Evolutionary conservation across 1,284 basidiomycete species (phyloP), one percentile per base, ranked within the genome.

Genomic region (Tylopilus sp.): DNA sequence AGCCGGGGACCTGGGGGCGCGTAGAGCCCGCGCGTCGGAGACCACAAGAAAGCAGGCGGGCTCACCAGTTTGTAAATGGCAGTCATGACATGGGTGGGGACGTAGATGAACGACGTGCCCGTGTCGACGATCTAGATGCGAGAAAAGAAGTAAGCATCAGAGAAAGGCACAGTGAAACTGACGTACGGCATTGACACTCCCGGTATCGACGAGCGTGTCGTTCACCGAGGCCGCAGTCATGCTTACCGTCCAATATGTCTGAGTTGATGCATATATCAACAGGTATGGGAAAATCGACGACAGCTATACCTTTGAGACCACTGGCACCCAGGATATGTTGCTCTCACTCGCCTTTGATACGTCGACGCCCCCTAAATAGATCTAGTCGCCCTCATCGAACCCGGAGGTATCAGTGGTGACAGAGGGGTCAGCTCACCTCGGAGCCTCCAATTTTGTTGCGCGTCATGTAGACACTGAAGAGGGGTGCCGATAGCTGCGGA

Each of bases 301-400:
- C 8, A 18, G 9, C 0, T 2, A 43, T 25, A 78, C 78, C 60
- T 72, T 71, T 4, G 74, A 78, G 30, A 68, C 59, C 13, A 86
- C 71, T 0, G 76, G 73, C 10, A 81, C 61, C 82, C 82, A 86
- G 6, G 58, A 62, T 18, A 78, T 59, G 3, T 64, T 56, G 1
- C 76, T 74, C 57, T 67, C 41, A 4, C 16, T 31, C 13, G 74
- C 73, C 59, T 80, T 83, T 13, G 72, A 70, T 2, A 62, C 49
- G 58, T 86, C 78, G 41, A 72, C 69, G 52, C 83, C 80, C 0
- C 84, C 84, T 42, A 86, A 72, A 59, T 77, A 84, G 10, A 82
- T 64, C 78, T 82, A 41, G 12, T 0, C 7, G 12, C 1, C 13
- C 11, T 3, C 21, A 28, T 53, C 28, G 28, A 34, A 30, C 29